phyloP scores from a whole-genome alignment of 2,329 filamentous ascomycete species.

The Aspergillus quadrilineatus region DNA sequence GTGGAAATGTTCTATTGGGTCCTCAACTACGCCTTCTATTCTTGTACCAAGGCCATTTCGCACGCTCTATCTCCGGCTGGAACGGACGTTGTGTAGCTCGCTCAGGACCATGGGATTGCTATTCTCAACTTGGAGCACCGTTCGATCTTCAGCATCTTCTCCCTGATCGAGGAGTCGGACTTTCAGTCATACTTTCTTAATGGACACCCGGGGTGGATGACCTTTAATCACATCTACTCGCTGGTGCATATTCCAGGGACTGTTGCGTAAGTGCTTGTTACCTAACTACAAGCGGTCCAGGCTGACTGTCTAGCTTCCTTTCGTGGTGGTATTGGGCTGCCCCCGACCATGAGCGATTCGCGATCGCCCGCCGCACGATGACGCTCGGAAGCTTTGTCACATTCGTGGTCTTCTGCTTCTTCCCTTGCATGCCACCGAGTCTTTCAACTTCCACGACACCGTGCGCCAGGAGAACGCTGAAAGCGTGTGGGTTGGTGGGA shows the following conservation, averaged over 20 bases:
- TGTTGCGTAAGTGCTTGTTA: constrained; percentile 43
- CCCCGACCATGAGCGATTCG: constrained; percentile 52
- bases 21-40: constrained; percentile 64
- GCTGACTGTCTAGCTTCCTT: constrained; percentile 31
- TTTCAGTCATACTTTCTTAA: constrained; percentile 48
- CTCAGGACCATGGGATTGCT: constrained; percentile 46
- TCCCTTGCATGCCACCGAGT: constrained; percentile 63
- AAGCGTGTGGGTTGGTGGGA: constrained; percentile 55
- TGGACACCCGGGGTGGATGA: constrained; percentile 43
- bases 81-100: constrained; percentile 48
- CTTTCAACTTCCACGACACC: constrained; percentile 62
- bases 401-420: constrained; percentile 62
- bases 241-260: constrained; percentile 54
- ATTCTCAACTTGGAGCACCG: constrained; percentile 47
- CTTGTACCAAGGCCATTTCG: constrained; percentile 56
- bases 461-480: constrained; percentile 57
- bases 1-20: constrained; percentile 75
- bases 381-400: constrained; percentile 62
- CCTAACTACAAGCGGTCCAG: constrained; percentile 9
- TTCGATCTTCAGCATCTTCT: constrained; percentile 40
- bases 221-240: constrained; percentile 52
- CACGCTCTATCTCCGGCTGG: constrained; percentile 52
- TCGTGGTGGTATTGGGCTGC: constrained; percentile 46
- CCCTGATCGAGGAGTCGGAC: constrained; percentile 43
- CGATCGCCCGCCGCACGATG: constrained; percentile 59